Percentiles rank a stretch among this genome's conserved stretches.
These are phyloP conservation scores for Raphanus raphanistrum DNA, from an alignment of 345 rosid genomes.

Conservation along the genomic window DNA sequence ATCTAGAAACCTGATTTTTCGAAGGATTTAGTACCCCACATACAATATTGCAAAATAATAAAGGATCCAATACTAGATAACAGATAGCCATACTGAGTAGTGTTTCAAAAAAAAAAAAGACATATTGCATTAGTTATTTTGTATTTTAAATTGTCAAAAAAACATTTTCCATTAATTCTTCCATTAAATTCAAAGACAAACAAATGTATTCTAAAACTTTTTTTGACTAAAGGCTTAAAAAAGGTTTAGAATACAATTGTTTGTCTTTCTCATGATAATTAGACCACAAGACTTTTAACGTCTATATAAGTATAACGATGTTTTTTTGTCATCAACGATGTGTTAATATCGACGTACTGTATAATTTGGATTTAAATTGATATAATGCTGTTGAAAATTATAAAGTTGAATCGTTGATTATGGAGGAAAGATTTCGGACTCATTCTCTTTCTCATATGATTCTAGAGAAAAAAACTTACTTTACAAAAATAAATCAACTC, in stretches of 20 bases:
- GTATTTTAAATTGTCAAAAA: neutral
- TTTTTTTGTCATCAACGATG: neutral
- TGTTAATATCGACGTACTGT: neutral
- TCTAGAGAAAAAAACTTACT: neutral
- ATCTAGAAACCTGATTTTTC: slow-evolving; percentile 21
- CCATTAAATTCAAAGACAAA: too few relatives aligned
- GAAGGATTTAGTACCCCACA: slow-evolving; percentile 23
- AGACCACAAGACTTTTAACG: neutral
- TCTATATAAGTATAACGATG: neutral
- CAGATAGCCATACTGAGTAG: too few relatives aligned
- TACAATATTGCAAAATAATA: neutral
- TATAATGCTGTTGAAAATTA: neutral
- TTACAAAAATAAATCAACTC: neutral
- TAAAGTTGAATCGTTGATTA: neutral
- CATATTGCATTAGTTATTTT: slow-evolving; percentile 15
- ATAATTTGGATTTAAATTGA: neutral
- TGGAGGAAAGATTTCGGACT: neutral
- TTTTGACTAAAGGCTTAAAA: too few relatives aligned
- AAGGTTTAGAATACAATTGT: too few relatives aligned
- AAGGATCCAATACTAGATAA: slow-evolving; percentile 28
- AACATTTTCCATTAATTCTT: too few relatives aligned
- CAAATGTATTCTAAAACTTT: neutral
- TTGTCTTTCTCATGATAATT: neutral
- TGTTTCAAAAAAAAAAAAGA: too few relatives aligned
- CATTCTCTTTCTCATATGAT: neutral